phyloP scores from a whole-genome alignment of 2,329 filamentous ascomycete genomes.

The Diaporthe capsici region DNA sequence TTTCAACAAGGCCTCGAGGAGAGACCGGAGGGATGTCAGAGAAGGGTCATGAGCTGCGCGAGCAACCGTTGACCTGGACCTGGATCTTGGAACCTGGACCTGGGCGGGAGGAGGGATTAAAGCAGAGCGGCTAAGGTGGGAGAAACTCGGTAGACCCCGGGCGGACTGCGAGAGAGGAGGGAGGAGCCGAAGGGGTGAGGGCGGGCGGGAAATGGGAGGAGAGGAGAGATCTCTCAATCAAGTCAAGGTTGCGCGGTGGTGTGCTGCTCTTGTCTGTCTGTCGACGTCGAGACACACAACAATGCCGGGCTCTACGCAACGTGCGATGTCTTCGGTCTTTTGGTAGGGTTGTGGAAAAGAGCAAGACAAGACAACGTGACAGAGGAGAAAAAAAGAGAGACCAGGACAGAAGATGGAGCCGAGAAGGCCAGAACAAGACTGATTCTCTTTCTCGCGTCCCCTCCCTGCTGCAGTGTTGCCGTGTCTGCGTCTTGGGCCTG shows the following conservation, averaged over 20 bases:
- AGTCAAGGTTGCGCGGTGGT: slow-evolving; percentile 15
- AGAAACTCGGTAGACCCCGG: slow-evolving; percentile 39
- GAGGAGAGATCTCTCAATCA: slow-evolving; percentile 28
- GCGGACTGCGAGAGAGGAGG: slow-evolving; percentile 4
- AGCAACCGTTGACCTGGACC: slow-evolving; percentile 46
- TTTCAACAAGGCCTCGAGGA: slow-evolving; percentile 53
- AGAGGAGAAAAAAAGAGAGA: slow-evolving; percentile 43
- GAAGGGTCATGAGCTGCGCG: slow-evolving; percentile 47
- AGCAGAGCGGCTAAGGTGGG: slow-evolving; percentile 39
- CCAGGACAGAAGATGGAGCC: slow-evolving; percentile 37
- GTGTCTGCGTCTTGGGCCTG: slow-evolving; percentile 32
- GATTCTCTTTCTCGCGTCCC: slow-evolving; percentile 34
- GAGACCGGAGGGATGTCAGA: slow-evolving; percentile 54
- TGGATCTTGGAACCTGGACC: slow-evolving; percentile 20
- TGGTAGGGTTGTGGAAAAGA: slow-evolving; percentile 51
- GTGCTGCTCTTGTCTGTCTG: slow-evolving; percentile 16
- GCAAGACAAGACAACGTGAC: slow-evolving; percentile 44
- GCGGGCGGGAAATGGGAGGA: not conserved
- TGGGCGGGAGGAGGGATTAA: slow-evolving; percentile 49
- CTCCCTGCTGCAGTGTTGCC: slow-evolving; percentile 34
- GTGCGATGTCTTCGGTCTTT: slow-evolving; percentile 35
- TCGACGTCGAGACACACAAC: slow-evolving; percentile 33
- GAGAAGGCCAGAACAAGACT: slow-evolving; percentile 33
- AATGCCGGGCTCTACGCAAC: slow-evolving; percentile 31
- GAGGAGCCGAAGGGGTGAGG: not conserved